Evolutionary conservation across 495 filamentous ascomycete genomes (phyloP), one percentile per base, ranked within the genome.

Genomic region (Neurospora sp.): DNA sequence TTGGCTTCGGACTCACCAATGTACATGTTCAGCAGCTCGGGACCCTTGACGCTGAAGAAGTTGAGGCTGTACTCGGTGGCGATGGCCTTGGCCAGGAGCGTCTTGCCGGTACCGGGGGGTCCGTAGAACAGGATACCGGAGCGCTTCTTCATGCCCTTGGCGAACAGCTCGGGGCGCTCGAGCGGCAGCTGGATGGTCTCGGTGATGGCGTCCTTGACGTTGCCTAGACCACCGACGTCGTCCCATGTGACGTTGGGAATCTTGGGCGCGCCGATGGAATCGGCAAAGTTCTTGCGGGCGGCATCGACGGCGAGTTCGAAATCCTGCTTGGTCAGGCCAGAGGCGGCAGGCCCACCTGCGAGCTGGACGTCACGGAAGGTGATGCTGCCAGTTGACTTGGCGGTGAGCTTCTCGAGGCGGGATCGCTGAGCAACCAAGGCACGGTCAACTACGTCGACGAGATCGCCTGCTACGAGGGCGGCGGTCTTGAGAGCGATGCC

Each of bases 1-100:
- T 98, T 98, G 68, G 96, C 96, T 85, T 99, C 96, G 9, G 94
- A 97, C 81, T 98, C 96, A 82, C 96, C 96, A 79, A 99, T 98
- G 78, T 99, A 99, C 96, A 98, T 99, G 78, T 99, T 99, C 20
- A 99, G 89, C 76, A 99, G 81, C 82, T 99, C 96, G 1, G 96
- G 96, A 3, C 96, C 96, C 82, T 99, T 99, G 81, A 99, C 93
- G 69, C 90, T 94, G 88, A 99, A 98, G 86, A 99, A 99, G 75
- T 99, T 99, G 78, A 99, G 87, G 69, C 93, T 96, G 85, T 98
- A 98, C 76, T 98, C 96, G 0, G 96, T 98, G 1, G 96, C 96
- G 77, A 99, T 98, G 45, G 96, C 96, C 83, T 98, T 98, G 41
- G 96, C 96, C 38, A 99, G 88, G 31, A 99, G 83, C 0, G 96